Base-by-base conservation (phyloP, 768 basidiomycete species). In the Phaffia australis region DNA sequence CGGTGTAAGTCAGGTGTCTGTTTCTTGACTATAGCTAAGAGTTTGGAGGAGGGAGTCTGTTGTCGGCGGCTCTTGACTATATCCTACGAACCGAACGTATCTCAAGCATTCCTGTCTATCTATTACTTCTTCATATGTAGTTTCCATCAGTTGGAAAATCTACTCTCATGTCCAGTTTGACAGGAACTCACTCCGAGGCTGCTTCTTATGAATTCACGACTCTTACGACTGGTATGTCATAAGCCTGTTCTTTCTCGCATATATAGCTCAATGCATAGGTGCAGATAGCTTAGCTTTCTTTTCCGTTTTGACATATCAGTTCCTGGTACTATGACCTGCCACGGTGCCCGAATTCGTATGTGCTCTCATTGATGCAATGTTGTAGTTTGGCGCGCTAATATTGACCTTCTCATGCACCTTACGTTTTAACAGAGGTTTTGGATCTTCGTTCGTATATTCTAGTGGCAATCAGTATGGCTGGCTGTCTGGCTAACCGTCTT, bases 181-280 rank as follows among this genome's bases (percentile, higher is more conserved):
- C 94, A 6, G 95, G 95, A 65, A 98, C 93, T 25, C 89, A 94
- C 72, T 97, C 92, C 49, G 90, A 97, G 76, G 86, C 87, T 21
- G 95, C 94, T 11, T 90, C 87, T 69, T 95, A 97, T 72, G 93
- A 97, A 77, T 99, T 98, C 79, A 98, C 94, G n/a, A 79, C 90
- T 2, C 83, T 93, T 32, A 93, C 90, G 6, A 97, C 93, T 19
- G 92, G 97, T 7, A 93, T 93, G 18, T 93, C 93, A 42, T 42
- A 48, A 95, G 91, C 0, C 73, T 99, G 56, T 90, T 88, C 73
- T 89, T 95, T 1, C 93, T 97, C 71, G 94, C 94, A 35, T 92
- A 94, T 25, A 89, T 91, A 35, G 91, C 97, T 72, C 94, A 97
- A 78, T 93, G 66, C 91, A 88, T 89, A 72, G 73, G 87, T 79